Percentiles rank a stretch among this genome's conserved stretches.
These are phyloP conservation scores for Podospora pseudopauciseta DNA, from an alignment of 495 filamentous ascomycete species.

Conservation along the genomic window DNA sequence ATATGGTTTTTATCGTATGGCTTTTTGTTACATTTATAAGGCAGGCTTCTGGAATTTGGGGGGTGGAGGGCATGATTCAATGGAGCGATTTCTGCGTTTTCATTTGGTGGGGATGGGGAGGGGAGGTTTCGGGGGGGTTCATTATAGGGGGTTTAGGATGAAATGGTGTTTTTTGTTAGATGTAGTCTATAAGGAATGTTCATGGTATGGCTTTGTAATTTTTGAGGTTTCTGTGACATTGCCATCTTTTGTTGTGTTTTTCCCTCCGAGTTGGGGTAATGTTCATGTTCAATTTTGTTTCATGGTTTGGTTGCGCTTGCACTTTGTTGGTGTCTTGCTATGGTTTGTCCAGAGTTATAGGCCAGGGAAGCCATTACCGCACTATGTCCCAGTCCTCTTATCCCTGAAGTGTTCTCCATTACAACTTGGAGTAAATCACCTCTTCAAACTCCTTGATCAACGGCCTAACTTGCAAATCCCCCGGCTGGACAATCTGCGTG, in stretches of 20 bases:
- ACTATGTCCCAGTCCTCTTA: no score
- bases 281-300: no score
- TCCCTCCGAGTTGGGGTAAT: no score
- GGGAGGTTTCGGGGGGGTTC: neutral
- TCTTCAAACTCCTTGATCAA: slow-evolving; percentile 35
- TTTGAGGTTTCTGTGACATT: neutral
- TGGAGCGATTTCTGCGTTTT: neutral
- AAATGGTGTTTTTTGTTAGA: neutral
- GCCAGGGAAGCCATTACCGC: no score
- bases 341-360: no score
- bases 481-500: slow-evolving; percentile 27
- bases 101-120: neutral
- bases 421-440: slow-evolving; percentile 27
- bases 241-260: no score
- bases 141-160: neutral
- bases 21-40: neutral
- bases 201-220: no score
- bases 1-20: neutral
- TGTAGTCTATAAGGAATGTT: neutral
- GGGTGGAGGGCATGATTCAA: neutral
- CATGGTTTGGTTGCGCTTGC: no score
- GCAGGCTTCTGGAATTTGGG: neutral
- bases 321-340: no score
- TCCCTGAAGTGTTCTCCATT: neutral
- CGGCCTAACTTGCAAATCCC: slow-evolving; percentile 24